Evolutionary conservation across 306 rosid species (phyloP), one percentile per base, ranked within the genome.

Genomic region (Ormosia emarginata): DNA sequence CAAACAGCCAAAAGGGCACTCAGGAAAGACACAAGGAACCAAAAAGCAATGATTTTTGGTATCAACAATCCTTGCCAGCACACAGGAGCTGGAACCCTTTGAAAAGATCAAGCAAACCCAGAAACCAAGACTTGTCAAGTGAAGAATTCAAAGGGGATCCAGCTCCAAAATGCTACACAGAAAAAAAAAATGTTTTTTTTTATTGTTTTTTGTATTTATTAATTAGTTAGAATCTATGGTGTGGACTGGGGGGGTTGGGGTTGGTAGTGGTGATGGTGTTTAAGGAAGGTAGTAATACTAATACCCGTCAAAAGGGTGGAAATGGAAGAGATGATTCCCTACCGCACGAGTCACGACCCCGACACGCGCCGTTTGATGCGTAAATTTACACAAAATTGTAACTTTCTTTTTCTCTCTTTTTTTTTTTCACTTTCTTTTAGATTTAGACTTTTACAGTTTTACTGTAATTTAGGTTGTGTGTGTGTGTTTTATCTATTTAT

Each of bases 91-190:
- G 87, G 74, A 79, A 14, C 86, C 90, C 81, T 86, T 77, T 43
- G 75, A 62, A 80, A 66, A 81, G 58, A 84, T 80, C 77, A 82
- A 80, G 40, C 58, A 85, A 83, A 70, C 90, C 88, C 89, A 91
- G 90, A 86, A 72, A 71, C 63, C 17, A 83, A 77, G 53, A 14
- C 49, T 55, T 71, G 74, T 80, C 76, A 63, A 81, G 57, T 53
- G 74, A 81, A 86, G 33, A 79, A 77, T 67, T 78, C 80, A 77
- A 79, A 72, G 81, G 85, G 87, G 88, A 83, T 82, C 86, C 90
- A 86, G 66, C 84, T 79, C 41, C 55, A 77, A 13, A 77, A 43
- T 68, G 53, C 30, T 44, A 55, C 24, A 43, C 7, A 41, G 46
- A 50, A 7, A 63, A 37, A 55, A 44, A 72, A 33, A 12, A 8